Conservation (phyloP, 75 land plant species). For the Cryptomeria japonica region DNA sequence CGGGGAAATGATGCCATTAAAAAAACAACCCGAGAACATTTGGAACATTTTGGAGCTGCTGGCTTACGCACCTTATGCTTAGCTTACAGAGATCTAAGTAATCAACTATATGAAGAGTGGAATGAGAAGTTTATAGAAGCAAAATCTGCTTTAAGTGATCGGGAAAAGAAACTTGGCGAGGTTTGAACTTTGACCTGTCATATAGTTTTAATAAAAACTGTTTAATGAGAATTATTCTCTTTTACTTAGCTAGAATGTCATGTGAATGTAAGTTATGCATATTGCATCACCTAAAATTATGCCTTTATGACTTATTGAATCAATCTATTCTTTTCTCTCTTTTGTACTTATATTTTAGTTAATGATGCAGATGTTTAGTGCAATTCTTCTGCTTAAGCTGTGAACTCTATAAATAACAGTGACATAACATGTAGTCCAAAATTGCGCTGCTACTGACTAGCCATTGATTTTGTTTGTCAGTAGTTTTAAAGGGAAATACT, state of each 20-base stretch:
- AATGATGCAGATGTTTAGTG: not conserved
- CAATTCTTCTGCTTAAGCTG: not conserved
- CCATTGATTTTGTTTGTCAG: not conserved
- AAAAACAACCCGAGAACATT: constrained; percentile 77
- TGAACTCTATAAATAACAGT: not conserved
- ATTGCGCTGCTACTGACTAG: not conserved
- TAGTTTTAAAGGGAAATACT: not conserved
- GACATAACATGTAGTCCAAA: not conserved
- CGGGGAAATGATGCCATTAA: constrained; percentile 61
- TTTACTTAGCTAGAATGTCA: not conserved
- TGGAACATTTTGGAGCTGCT: constrained; percentile 94
- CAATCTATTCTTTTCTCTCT: not conserved
- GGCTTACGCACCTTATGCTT: constrained; percentile 96
- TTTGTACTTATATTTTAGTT: not conserved
- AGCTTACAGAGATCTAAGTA: constrained; percentile 73
- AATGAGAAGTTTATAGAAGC: constrained; percentile 98
- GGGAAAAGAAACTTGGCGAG: constrained; percentile 99
- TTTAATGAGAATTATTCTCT: not conserved
- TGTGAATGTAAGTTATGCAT: not conserved
- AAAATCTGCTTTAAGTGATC: constrained; percentile 89
- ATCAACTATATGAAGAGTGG: constrained; percentile 86
- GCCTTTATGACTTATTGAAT: not conserved
- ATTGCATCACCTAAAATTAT: not conserved
- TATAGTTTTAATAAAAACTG: not conserved
- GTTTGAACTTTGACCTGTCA: constrained; percentile 25